phyloP scores from a whole-genome alignment of 495 filamentous ascomycete genomes.

The Alectoria sarmentosa region DNA sequence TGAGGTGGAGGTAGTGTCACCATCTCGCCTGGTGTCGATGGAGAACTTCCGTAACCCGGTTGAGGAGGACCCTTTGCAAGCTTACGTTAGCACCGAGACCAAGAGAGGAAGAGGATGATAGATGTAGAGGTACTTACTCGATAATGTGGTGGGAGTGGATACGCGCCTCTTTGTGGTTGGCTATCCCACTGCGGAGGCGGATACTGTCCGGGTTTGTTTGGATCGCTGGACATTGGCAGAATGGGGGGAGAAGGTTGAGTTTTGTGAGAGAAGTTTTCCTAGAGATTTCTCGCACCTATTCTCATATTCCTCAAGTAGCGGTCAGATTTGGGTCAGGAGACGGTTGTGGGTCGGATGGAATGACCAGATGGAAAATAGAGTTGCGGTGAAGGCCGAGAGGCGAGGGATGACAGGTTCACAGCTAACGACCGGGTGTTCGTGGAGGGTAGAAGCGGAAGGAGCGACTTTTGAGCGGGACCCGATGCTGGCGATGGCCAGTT shows the following conservation, averaged over 20 bases:
- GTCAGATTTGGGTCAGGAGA: conserved; percentile 5
- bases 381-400: conserved; percentile 24
- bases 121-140: conserved; percentile 34
- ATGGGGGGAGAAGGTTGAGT: conserved; percentile 7
- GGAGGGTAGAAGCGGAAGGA: conserved; percentile 26
- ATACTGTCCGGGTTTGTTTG: conserved; percentile 41
- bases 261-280: conserved; percentile 6
- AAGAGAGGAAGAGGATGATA: conserved; percentile 15
- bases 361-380: conserved; percentile 20
- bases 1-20: conserved; percentile 29
- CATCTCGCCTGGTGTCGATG: conserved; percentile 28
- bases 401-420: conserved; percentile 8
- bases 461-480: not conserved
- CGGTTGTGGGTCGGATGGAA: conserved; percentile 10
- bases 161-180: conserved; percentile 39
- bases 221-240: conserved; percentile 45
- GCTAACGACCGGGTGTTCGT: conserved; percentile 16
- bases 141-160: conserved; percentile 36
- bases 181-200: conserved; percentile 42
- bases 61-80: conserved; percentile 37
- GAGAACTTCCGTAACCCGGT: conserved; percentile 23
- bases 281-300: conserved; percentile 6
- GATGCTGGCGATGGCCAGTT: not conserved
- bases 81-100: conserved; percentile 32
- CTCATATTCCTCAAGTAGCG: conserved; percentile 16